Evolutionary conservation across 495 filamentous ascomycete species (phyloP).

Genomic region (Xylaria venustula): DNA sequence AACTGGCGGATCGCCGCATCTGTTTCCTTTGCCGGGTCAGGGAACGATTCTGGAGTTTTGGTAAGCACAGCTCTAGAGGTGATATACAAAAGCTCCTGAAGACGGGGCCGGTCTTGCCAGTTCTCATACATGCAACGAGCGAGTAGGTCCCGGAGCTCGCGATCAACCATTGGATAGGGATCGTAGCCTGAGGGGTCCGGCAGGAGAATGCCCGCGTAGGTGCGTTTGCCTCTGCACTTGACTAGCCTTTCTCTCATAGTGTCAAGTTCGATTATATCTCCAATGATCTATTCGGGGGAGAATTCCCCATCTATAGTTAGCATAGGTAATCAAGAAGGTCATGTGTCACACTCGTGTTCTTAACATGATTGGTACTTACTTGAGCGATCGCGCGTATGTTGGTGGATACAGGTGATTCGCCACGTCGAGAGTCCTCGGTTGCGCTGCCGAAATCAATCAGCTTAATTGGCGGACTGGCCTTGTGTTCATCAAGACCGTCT

Average conservation of each 20-base stretch:
- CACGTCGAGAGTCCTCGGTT: background rate
- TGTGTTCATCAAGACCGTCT: background rate
- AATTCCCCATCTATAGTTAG: background rate
- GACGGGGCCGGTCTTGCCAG: background rate
- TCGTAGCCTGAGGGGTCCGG: background rate
- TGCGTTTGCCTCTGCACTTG: background rate
- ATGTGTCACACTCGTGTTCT: background rate
- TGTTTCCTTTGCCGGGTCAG: background rate
- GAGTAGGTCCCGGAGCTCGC: background rate
- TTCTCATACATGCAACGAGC: background rate
- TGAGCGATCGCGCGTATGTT: background rate
- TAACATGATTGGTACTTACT: background rate
- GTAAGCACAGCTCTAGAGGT: background rate
- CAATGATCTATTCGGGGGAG: background rate
- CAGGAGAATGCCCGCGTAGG: background rate
- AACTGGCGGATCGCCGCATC: background rate
- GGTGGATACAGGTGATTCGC: too few relatives aligned
- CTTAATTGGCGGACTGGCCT: background rate
- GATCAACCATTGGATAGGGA: background rate
- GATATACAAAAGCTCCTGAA: background rate
- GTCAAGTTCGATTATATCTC: background rate
- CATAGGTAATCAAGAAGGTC: background rate
- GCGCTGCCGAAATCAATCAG: constrained; percentile 4
- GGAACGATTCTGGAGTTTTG: background rate
- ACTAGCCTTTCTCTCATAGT: background rate